Base-by-base conservation (phyloP, 345 rosid genomes). In the Gossypium herbaceum region DNA sequence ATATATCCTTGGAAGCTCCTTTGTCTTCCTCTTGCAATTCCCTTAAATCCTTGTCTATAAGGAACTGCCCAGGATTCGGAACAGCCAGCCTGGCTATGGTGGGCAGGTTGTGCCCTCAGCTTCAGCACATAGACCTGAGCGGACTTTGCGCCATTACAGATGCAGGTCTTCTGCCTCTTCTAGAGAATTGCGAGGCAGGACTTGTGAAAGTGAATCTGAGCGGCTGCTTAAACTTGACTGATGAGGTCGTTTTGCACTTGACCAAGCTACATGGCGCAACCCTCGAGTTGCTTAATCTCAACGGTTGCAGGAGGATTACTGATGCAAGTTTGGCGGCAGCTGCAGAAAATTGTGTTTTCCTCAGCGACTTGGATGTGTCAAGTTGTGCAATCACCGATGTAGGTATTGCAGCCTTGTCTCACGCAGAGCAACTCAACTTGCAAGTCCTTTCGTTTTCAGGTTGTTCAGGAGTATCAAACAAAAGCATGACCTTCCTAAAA, bases 41-140 rank as follows among this genome's bases (percentile, higher is more conserved):
- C 29, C 92, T 91, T 45, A 78, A 85, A 20, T 83, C 87, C 17
- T 51, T 91, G 58, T 79, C 89, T 22, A 73, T 91, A 48, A 79
- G 75, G 59, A 88, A 82, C 82, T 91, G 97, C 81, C 88, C 90
- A 0, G 97, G 94, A 75, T 81, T 91, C 71, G 91, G 94, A 62
- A 84, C 82, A 66, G 80, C 78, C 54, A 84, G 86, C 73, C 75
- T 91, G 79, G 89, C 89, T 60, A 60, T 82, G 76, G 74, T 89
- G 43, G 92, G 88, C 54, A 89, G 80, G 75, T 59, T 89, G 62
- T 91, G 94, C 82, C 89, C 97, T 41, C 84, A 81, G 84, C 87
- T 91, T 72, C 90, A 91, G 77, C 82, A 85, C 45, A 27, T 91
- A 27, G 89, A 88, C 43, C 84, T 91, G 29, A 86, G 78, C 8